phyloP scores from a whole-genome alignment of 306 rosid species.

The Quercus gilva region DNA sequence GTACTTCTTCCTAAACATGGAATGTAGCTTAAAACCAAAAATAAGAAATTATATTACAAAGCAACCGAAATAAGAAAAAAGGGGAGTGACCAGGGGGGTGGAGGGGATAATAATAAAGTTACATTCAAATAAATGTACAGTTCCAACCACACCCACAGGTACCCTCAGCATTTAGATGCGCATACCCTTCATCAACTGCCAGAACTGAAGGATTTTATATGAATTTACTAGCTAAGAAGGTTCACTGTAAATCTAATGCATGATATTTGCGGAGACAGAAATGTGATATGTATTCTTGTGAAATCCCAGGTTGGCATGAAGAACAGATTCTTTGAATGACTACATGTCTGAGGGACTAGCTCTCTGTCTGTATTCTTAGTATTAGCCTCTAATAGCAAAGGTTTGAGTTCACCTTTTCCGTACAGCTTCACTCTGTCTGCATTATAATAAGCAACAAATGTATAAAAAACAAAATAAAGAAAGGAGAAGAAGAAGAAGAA shows the following conservation, averaged over 20 bases:
- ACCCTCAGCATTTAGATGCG: constrained; percentile 8
- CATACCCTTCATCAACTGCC: constrained; percentile 1
- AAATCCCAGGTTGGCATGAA: constrained; percentile 8
- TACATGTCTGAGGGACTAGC: constrained; percentile 25
- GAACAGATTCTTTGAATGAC: constrained; percentile 7
- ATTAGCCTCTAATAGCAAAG: constrained; percentile 69
- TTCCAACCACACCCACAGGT: constrained; percentile 6
- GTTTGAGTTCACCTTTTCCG: constrained; percentile 84
- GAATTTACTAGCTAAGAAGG: background rate
- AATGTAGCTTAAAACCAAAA: background rate
- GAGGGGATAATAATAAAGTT: background rate
- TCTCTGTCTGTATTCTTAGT: constrained; percentile 41
- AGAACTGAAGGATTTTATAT: constrained; percentile 4
- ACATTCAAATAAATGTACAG: background rate
- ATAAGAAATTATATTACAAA: background rate
- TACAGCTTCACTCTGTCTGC: constrained; percentile 88
- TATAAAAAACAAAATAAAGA: background rate
- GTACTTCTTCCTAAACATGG: background rate
- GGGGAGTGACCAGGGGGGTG: no score
- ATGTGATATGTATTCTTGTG: background rate
- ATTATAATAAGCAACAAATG: constrained; percentile 9
- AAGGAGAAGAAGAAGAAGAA: no score
- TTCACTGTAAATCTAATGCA: background rate
- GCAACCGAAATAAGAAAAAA: background rate
- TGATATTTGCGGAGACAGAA: background rate